Conservation (phyloP, 2,329 filamentous ascomycete genomes). For the Colletotrichum filicis region DNA sequence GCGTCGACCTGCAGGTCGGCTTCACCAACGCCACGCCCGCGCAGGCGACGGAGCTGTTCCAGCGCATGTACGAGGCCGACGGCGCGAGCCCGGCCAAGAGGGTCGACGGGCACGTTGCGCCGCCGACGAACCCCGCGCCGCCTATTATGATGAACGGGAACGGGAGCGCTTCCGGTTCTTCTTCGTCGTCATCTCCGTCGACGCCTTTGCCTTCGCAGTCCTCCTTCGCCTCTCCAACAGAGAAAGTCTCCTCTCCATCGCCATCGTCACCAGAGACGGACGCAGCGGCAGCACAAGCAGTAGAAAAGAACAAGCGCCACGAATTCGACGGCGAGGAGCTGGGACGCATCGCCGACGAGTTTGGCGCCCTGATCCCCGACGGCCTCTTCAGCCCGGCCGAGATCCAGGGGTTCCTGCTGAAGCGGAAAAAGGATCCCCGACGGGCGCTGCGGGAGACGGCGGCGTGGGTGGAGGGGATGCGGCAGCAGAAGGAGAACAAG, state of each 20-base stretch:
- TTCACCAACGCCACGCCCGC: constrained; percentile 43
- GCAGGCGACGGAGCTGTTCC: constrained; percentile 68
- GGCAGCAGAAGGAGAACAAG: constrained; percentile 61
- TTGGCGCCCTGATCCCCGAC: constrained; percentile 64
- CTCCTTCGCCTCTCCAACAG: neutral
- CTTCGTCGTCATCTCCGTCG: constrained; percentile 1
- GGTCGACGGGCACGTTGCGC: constrained; percentile 23
- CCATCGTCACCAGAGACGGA: neutral
- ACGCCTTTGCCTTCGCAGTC: neutral
- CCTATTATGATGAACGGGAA: constrained; percentile 12
- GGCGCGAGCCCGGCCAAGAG: constrained; percentile 26
- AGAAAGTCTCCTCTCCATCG: too few relatives aligned
- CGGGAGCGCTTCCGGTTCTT: neutral
- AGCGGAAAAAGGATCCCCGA: constrained; percentile 68
- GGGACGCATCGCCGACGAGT: constrained; percentile 55
- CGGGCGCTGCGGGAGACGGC: constrained; percentile 64
- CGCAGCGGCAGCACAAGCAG: neutral
- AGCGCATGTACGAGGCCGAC: constrained; percentile 68
- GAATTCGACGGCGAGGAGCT: constrained; percentile 49
- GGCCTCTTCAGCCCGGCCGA: constrained; percentile 67
- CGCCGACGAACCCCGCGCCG: constrained; percentile 17
- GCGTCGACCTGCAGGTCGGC: constrained; percentile 38
- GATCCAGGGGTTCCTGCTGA: constrained; percentile 73
- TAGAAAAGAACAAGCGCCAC: constrained; percentile 32
- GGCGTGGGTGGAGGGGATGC: constrained; percentile 63